Conservation (phyloP, 108 stramenopile species). For the Licmophora abbreviata region DNA sequence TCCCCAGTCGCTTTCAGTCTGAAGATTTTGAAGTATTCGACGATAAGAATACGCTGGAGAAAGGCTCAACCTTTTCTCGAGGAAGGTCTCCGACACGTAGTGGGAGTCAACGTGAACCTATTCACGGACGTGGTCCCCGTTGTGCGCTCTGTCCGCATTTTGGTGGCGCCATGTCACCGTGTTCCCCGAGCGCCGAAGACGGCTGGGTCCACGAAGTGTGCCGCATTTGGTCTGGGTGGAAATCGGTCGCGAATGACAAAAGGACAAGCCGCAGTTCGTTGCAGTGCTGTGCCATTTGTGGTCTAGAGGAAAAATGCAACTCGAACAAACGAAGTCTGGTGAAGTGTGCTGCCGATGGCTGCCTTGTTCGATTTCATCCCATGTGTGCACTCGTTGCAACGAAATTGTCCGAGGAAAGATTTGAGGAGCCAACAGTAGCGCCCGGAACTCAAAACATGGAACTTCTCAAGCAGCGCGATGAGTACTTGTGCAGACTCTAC, state of each 20-base stretch:
- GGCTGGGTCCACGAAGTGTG: conserved; percentile 20
- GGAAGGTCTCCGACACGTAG: too few species aligned
- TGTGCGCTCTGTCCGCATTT: conserved; percentile 48
- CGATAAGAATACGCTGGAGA: too few species aligned
- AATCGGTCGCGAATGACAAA: conserved; percentile 4
- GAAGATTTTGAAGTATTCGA: too few species aligned
- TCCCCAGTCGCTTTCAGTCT: too few species aligned
- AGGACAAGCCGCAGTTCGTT: conserved; percentile 2
- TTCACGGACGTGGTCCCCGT: too few species aligned
- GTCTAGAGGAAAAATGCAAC: conserved; percentile 11
- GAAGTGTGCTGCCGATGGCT: conserved; percentile 59
- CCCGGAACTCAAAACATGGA: conserved; percentile 10
- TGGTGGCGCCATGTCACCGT: conserved; percentile 60
- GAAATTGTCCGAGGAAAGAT: conserved; percentile 10
- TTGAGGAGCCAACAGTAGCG: conserved; percentile 1
- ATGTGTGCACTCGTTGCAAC: conserved; percentile 67
- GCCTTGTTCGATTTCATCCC: conserved; percentile 62
- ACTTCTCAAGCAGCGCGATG: conserved; percentile 18
- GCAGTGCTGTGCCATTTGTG: conserved; percentile 43
- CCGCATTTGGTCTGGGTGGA: conserved; percentile 39
- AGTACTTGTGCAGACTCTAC: conserved; percentile 40
- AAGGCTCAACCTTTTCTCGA: too few species aligned
- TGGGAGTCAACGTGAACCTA: too few species aligned
- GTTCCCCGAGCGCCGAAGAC: conserved; percentile 7
- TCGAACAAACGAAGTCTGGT: conserved; percentile 13